A percentile compares a stretch with the other conserved stretches of the same genome.
Evolutionary conservation across 768 basidiomycete species (phyloP).

Genomic region (Pulveroboletus sp.): DNA sequence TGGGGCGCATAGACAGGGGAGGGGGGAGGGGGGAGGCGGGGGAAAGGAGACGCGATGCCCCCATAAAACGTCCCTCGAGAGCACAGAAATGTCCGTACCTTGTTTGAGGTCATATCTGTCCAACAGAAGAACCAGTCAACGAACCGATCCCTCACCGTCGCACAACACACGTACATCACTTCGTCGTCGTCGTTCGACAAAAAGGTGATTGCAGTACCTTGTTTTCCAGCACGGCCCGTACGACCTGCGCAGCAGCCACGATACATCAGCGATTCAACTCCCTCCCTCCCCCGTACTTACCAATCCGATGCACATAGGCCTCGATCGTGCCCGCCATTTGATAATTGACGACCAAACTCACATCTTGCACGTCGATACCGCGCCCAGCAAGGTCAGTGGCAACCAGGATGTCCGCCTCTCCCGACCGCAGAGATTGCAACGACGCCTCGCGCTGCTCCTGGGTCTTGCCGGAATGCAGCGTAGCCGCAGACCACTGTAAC

Average conservation of each 20-base stretch:
- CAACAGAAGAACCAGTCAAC: slow-evolving; percentile 5
- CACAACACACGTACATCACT: slow-evolving; percentile 70
- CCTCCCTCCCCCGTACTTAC: slow-evolving; percentile 40
- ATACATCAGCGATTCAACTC: neutral
- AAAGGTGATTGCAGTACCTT: slow-evolving; percentile 92
- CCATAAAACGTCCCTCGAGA: neutral
- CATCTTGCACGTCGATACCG: slow-evolving; percentile 98
- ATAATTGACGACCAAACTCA: slow-evolving; percentile 93
- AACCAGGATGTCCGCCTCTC: slow-evolving; percentile 84
- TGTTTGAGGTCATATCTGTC: slow-evolving; percentile 91
- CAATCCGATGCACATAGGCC: slow-evolving; percentile 96
- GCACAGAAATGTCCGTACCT: slow-evolving; percentile 42
- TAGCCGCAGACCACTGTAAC: slow-evolving; percentile 79
- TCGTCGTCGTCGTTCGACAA: slow-evolving; percentile 94
- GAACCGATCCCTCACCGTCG: neutral
- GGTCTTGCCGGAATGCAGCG: slow-evolving; percentile 94
- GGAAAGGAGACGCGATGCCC: neutral
- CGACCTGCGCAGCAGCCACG: slow-evolving; percentile 54
- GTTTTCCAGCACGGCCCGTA: slow-evolving; percentile 96
- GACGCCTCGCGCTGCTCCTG: slow-evolving; percentile 97
- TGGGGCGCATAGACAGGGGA: neutral
- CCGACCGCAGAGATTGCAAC: slow-evolving; percentile 78
- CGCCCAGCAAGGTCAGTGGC: slow-evolving; percentile 98
- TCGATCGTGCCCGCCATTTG: slow-evolving; percentile 97
- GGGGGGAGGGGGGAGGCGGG: too few species aligned